A percentile compares a stretch with the other conserved stretches of the same genome.
These are phyloP conservation scores for Dioscorea dumetorum DNA, from an alignment of 106 monocot genomes.

Conservation along the genomic window DNA sequence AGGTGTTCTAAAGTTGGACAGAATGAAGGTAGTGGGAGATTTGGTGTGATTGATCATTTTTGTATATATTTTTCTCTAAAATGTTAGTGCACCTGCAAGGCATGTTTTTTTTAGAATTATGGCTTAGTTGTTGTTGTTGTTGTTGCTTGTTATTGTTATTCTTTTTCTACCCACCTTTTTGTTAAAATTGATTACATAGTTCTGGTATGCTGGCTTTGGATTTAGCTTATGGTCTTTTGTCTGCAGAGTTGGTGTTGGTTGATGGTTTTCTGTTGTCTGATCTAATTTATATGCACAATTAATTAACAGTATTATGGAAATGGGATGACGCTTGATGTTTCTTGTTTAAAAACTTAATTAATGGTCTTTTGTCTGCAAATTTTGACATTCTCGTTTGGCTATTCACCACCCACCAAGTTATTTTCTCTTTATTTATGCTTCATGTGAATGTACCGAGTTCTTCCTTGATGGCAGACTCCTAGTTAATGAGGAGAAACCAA, in stretches of 20 bases:
- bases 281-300: not conserved
- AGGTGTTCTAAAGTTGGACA: too few species aligned
- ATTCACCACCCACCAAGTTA: not conserved
- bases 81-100: not conserved
- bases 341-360: not conserved
- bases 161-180: too few species aligned
- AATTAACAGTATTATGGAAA: not conserved
- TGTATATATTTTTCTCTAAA: not conserved
- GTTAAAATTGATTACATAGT: too few species aligned
- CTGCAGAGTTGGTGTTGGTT: not conserved
- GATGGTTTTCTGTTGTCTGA: not conserved
- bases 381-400: not conserved
- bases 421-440: not conserved
- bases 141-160: too few species aligned
- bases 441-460: too few species aligned
- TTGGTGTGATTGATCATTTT: not conserved
- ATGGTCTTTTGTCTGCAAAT: not conserved
- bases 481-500: too few species aligned
- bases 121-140: not conserved
- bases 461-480: too few species aligned
- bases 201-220: too few species aligned
- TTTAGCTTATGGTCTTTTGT: not conserved
- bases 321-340: not conserved
- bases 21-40: not conserved
- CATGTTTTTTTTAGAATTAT: not conserved